Evolutionary conservation across 352 stramenopile genomes (phyloP), one percentile per base, ranked within the genome.

Genomic region (Thalassiosira delicatula): DNA sequence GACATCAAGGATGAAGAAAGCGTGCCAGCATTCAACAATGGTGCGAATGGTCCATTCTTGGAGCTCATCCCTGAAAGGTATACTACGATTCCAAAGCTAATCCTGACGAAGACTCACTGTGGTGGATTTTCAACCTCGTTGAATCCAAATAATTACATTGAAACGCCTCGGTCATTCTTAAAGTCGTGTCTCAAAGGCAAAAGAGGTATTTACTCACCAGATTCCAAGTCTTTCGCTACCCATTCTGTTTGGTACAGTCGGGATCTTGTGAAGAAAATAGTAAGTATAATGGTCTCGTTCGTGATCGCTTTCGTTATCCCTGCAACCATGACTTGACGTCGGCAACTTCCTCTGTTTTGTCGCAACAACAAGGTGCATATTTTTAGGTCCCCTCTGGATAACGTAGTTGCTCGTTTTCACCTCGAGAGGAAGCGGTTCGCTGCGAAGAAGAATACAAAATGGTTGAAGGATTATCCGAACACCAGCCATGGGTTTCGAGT

Each of bases 21-120:
- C 32, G 30, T 73, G 7, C 75, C 74, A 30, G 69, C 51, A 25
- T 77, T 81, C 30, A 44, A 53, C 0, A 19, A 29, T n/a, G 56
- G 27, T 17, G 11, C 51, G 19, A 66, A 87, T 21, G 80, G 80
- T n/a, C 80, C 80, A 19, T 87, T 70, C 46, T 35, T 87, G 14
- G 61, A 84, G 42, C 59, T 80, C 14, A 81, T 76, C 56, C 49
- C 60, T 33, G 68, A 62, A 37, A 68, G 60, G 44, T 32, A n/a
- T 11, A 76, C 66, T 11, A 40, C 30, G 25, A 29, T 68, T 29
- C 74, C 74, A 12, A 67, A 76, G 27, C 37, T 72, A 21, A 75
- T 86, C 29, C 54, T 88, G 1, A 90, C 84, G 1, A 88, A 90
- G 56, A 90, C 84, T 46, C 84, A 88, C 54, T 90, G 84, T 75